Evolutionary conservation across 2,329 filamentous ascomycete species (phyloP).

Genomic region (Fusarium newnesense): DNA sequence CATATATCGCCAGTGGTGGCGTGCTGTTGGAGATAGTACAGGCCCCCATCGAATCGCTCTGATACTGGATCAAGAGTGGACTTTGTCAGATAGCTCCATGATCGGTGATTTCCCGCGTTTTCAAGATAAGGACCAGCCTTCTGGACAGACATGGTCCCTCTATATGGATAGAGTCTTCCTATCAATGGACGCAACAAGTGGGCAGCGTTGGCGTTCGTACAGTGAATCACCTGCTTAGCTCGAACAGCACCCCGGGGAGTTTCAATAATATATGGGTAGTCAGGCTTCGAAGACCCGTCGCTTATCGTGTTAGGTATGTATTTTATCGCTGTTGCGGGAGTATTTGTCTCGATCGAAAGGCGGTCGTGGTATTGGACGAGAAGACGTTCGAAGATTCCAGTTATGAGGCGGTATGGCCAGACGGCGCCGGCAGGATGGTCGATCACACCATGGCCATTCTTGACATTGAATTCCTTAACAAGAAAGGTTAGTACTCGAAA

Average conservation of each 20-base stretch:
- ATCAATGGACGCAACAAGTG: background rate
- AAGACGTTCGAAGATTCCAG: background rate
- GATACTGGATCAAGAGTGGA: background rate
- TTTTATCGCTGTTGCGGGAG: background rate
- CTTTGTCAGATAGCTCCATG: background rate
- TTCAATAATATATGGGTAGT: slow-evolving; percentile 47
- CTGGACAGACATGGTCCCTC: background rate
- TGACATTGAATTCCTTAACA: background rate
- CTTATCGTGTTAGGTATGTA: accelerated
- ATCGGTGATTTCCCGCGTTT: background rate
- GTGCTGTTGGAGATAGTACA: background rate
- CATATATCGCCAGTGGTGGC: background rate
- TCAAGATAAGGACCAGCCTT: background rate
- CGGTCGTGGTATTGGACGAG: background rate
- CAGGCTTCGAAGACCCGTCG: accelerated
- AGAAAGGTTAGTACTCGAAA: background rate
- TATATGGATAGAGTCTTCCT: background rate
- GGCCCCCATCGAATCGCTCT: background rate
- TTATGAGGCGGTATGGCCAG: background rate
- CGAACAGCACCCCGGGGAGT: background rate
- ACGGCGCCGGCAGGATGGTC: background rate
- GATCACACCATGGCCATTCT: background rate
- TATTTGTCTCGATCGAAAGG: background rate
- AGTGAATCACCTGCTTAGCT: background rate
- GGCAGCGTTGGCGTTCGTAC: background rate